Evolutionary conservation across 2,329 filamentous ascomycete genomes (phyloP).

Genomic region (Berkeleyomyces basicola): DNA sequence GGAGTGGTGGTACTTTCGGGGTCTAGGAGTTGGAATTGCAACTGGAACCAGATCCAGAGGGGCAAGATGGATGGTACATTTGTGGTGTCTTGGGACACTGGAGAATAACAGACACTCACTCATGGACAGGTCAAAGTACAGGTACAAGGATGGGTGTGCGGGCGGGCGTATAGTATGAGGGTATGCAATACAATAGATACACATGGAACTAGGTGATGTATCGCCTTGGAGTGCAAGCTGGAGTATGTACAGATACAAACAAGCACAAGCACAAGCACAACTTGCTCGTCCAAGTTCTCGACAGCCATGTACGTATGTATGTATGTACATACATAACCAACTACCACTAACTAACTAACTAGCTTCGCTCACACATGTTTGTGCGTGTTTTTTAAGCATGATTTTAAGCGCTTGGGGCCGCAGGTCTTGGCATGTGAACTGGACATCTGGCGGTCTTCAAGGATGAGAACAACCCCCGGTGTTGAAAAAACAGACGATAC

Average conservation of each 20-base stretch:
- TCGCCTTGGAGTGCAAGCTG: too few relatives aligned
- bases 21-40: background rate
- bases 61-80: background rate
- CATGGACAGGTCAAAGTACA: too few relatives aligned
- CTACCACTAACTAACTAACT: background rate
- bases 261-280: too few relatives aligned
- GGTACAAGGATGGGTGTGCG: background rate
- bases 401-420: conserved; percentile 34
- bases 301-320: background rate
- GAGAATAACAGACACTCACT: too few relatives aligned
- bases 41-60: background rate
- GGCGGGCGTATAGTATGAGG: background rate
- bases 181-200: background rate
- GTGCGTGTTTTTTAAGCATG: conserved; percentile 27
- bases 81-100: background rate
- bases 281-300: too few relatives aligned
- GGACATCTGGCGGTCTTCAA: background rate
- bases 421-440: conserved; percentile 24
- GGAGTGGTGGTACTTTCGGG: background rate
- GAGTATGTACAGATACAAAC: too few relatives aligned
- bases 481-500: background rate
- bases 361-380: background rate
- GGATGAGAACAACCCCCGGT: background rate
- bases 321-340: background rate
- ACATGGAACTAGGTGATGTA: too few relatives aligned